Percentiles rank a stretch among this genome's conserved stretches.
Conservation (phyloP, 208 protist genomes). For the Crithidia thermophila region DNA sequence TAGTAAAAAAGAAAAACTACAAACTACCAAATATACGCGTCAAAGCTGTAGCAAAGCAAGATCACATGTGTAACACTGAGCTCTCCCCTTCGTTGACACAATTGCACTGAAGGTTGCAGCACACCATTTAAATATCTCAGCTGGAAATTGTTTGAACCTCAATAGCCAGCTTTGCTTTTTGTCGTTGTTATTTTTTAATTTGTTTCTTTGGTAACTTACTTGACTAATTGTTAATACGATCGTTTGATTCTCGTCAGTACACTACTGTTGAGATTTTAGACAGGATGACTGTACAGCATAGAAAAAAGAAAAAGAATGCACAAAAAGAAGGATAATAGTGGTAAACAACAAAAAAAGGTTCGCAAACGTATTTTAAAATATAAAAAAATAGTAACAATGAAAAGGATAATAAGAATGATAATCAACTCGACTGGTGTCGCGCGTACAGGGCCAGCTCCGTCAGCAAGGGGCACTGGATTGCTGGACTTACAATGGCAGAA, state of each 20-base stretch:
- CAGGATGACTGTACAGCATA: not conserved
- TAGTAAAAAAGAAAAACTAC: too few species aligned
- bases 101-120: too few species aligned
- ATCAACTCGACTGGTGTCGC: not conserved
- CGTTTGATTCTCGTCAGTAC: not conserved
- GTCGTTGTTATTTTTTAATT: not conserved
- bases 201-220: too few species aligned
- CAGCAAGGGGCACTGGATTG: constrained; percentile 9
- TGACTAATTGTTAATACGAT: too few species aligned
- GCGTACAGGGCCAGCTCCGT: constrained; percentile 27
- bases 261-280: not conserved
- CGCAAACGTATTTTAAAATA: not conserved
- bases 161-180: too few species aligned
- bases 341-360: not conserved
- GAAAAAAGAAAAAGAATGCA: constrained; percentile 15
- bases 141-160: too few species aligned
- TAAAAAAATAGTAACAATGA: not conserved
- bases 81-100: too few species aligned
- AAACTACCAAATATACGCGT: too few species aligned
- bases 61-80: too few species aligned
- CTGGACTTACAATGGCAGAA: not conserved
- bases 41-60: too few species aligned
- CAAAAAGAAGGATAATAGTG: constrained; percentile 5
- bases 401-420: not conserved
- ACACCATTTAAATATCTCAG: too few species aligned